phyloP scores from a whole-genome alignment of 2,329 filamentous ascomycete genomes.

The Talaromyces sp. region DNA sequence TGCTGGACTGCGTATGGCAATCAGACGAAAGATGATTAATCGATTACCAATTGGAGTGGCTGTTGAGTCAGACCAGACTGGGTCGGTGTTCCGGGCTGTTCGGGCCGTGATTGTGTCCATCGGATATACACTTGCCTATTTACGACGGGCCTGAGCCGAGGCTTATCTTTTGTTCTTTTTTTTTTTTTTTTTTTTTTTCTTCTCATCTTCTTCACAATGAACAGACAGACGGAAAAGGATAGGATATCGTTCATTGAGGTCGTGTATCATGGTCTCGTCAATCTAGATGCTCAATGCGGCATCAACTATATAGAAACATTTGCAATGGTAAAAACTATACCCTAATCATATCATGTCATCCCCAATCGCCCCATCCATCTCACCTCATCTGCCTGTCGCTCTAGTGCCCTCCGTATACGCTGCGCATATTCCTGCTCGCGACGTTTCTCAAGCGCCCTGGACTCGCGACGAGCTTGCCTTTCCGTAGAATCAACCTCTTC shows the following conservation, averaged over 20 bases:
- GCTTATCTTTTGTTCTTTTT: neutral
- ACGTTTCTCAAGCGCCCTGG: conserved; percentile 33
- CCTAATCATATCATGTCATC: conserved; percentile 28
- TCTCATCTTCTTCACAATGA: too few species aligned
- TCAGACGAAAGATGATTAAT: conserved; percentile 1
- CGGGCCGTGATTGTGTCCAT: neutral
- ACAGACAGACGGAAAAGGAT: too few species aligned
- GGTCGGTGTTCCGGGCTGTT: neutral
- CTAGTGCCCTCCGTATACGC: conserved; percentile 69
- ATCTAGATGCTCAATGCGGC: neutral
- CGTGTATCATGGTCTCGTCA: conserved; percentile 7
- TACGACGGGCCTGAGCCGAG: neutral
- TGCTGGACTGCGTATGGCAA: neutral
- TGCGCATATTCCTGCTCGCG: conserved; percentile 57
- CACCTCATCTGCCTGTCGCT: conserved; percentile 74
- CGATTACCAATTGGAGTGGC: conserved; percentile 9
- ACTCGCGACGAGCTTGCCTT: conserved; percentile 24
- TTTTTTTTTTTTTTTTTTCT: too few species aligned
- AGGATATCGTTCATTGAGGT: neutral
- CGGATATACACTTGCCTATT: neutral
- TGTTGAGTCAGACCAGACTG: neutral
- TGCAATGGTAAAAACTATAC: neutral
- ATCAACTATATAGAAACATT: neutral
- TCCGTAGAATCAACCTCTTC: conserved; percentile 1
- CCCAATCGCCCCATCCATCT: conserved; percentile 68